phyloP scores from a whole-genome alignment of 257 asterid genomes.

The Penstemon davidsonii region DNA sequence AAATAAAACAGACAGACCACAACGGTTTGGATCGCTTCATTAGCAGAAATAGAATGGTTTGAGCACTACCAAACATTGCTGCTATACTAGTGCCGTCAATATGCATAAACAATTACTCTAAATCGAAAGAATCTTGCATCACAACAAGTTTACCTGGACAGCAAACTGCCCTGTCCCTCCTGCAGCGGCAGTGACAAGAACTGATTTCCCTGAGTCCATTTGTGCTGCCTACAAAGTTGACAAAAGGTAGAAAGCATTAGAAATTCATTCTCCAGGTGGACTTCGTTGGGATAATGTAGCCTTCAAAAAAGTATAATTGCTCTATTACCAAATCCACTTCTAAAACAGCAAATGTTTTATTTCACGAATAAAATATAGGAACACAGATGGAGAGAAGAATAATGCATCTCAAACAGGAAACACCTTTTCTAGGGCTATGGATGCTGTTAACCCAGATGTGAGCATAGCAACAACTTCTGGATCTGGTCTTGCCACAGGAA shows the following conservation, averaged over 20 bases:
- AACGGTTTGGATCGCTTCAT: conserved; percentile 10
- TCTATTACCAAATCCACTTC: conserved; percentile 15
- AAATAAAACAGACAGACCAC: conserved; percentile 10
- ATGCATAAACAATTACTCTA: conserved; percentile 18
- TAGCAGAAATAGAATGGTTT: neutral
- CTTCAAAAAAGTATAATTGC: conserved; percentile 9
- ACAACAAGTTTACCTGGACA: conserved; percentile 66
- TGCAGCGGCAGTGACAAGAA: conserved; percentile 98
- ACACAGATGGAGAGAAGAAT: conserved; percentile 8
- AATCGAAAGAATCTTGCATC: conserved; percentile 15
- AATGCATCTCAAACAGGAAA: conserved; percentile 17
- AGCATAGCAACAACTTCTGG: conserved; percentile 98
- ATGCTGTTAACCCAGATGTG: conserved; percentile 95
- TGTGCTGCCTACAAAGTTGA: conserved; percentile 67
- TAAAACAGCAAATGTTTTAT: conserved; percentile 6
- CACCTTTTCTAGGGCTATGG: conserved; percentile 93
- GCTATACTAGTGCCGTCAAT: neutral
- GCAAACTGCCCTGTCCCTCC: conserved; percentile 99
- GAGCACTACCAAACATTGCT: neutral
- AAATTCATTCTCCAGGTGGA: conserved; percentile 15
- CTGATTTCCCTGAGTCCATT: conserved; percentile 81
- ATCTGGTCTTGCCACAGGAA: conserved; percentile 93
- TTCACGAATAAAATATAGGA: conserved; percentile 12
- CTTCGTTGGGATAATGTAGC: conserved; percentile 7
- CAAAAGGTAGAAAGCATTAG: conserved; percentile 22